phyloP scores from a whole-genome alignment of 495 filamentous ascomycete genomes.

The Aspergillus baeticus region DNA sequence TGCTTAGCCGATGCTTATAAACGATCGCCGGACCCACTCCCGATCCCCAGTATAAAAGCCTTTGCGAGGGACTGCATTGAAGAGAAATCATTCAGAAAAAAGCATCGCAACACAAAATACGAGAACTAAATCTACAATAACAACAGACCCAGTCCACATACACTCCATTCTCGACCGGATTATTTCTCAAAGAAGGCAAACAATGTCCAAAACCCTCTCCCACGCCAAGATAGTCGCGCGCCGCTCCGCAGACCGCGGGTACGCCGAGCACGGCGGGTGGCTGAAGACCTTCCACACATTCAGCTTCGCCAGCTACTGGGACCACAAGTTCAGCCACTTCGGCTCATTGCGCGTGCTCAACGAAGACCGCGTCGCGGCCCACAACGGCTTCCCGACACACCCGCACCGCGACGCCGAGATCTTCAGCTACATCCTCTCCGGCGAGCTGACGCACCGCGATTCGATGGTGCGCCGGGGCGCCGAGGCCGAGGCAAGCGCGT shows the following conservation, averaged over 20 bases:
- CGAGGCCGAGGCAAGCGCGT: constrained; percentile 49
- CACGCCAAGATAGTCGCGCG: constrained; percentile 65
- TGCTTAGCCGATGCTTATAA: constrained; percentile 4
- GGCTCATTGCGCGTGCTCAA: constrained; percentile 76
- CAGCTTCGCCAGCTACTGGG: constrained; percentile 72
- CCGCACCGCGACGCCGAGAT: constrained; percentile 81
- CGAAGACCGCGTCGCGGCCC: constrained; percentile 71
- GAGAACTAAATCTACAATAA: background rate
- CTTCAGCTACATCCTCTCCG: constrained; percentile 76
- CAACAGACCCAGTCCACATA: background rate
- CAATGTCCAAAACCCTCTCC: constrained; percentile 42
- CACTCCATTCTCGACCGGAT: too few relatives aligned
- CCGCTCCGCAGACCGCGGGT: constrained; percentile 61
- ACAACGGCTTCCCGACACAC: constrained; percentile 75
- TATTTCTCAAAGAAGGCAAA: too few relatives aligned
- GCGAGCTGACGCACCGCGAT: constrained; percentile 80
- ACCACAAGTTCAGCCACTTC: constrained; percentile 61
- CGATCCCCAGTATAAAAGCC: background rate
- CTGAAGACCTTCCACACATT: constrained; percentile 84
- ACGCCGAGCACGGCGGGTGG: constrained; percentile 77
- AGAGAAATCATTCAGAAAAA: too few relatives aligned
- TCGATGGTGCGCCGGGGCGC: constrained; percentile 62
- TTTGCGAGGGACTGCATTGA: too few relatives aligned
- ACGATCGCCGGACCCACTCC: background rate
- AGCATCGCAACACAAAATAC: background rate